Evolutionary conservation across 192 early-diverging fungal genomes (phyloP), one percentile per base, ranked within the genome.

Genomic region (Podila epigama): DNA sequence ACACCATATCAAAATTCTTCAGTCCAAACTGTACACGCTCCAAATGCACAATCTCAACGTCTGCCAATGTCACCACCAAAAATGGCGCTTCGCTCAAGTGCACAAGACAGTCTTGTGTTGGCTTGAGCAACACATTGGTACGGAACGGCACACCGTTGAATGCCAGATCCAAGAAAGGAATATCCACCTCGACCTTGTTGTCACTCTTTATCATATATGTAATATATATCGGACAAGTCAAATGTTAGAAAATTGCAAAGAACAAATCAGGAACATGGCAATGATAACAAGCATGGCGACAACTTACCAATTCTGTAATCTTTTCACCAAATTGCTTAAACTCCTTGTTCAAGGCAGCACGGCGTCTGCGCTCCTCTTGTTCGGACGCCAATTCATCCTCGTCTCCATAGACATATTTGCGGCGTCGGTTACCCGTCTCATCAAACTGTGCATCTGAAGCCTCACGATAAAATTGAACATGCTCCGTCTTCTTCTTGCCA

Each of bases 1-100:
- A 94, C 10, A 99, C 97, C 85, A 98, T 87, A 88, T 99, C 97
- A 87, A 99, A 99, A 82, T 97, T 97, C 86, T 96, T 95, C 35
- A 98, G 84, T 8, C 95, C 95, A 83, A 98, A 98, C 87, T 87
- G 84, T 53, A 99, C 93, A 68, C 98, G 93, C 86, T 99, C 98
- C 62, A 99, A 86, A 71, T 98, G 95, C 13, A 92, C 97, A 52
- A 96, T 85, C 83, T 98, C 96, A 18, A 99, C 93, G 57, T 99
- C 98, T 12, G 85, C 84, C 12, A 99, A 81, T 1, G 96, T 95
- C 42, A 97, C 86, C 16, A 97, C 90, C 36, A 97, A 80, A 83
- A 94, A 95, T 6, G 98, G 98, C 52, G 92, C 89, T 59, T 99
- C 97, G 31, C 92, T 93, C 68, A 99, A 79, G 63, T 99, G 97